Conservation (phyloP, 2,329 filamentous ascomycete genomes). For the Epicoccum sorghinum region DNA sequence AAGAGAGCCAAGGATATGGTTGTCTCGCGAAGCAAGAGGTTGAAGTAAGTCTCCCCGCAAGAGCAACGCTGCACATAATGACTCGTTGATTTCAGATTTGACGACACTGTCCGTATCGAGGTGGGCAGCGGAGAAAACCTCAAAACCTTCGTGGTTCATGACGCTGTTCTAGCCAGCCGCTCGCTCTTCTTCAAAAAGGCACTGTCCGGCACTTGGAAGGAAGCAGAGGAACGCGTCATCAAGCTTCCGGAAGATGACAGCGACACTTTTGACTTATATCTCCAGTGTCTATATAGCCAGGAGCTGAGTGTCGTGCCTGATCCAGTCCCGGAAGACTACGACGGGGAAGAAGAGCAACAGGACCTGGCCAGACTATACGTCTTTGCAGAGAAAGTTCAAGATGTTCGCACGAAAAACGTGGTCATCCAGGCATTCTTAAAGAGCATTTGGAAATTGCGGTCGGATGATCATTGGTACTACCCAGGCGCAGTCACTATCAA, state of each 20-base stretch:
- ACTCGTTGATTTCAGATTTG: too few species aligned
- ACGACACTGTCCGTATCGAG: too few species aligned
- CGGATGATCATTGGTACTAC: too few species aligned
- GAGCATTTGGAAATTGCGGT: neutral
- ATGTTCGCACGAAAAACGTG: neutral
- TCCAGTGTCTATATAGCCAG: slow-evolving; percentile 6
- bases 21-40: too few species aligned
- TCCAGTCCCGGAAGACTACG: neutral
- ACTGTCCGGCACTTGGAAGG: slow-evolving; percentile 9
- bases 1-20: too few species aligned
- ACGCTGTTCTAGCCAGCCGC: neutral
- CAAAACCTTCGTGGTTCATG: neutral
- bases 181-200: slow-evolving; percentile 15
- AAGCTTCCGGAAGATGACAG: slow-evolving; percentile 10
- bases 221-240: slow-evolving; percentile 1
- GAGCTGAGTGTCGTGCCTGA: neutral
- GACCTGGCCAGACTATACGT: neutral
- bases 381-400: neutral
- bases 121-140: too few species aligned
- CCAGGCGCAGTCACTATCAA: neutral
- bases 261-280: slow-evolving; percentile 2
- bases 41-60: too few species aligned
- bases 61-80: too few species aligned
- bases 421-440: neutral
- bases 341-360: neutral